Conservation (phyloP, 1,284 basidiomycete species). For the Cutaneotrichosporon dermatis region DNA sequence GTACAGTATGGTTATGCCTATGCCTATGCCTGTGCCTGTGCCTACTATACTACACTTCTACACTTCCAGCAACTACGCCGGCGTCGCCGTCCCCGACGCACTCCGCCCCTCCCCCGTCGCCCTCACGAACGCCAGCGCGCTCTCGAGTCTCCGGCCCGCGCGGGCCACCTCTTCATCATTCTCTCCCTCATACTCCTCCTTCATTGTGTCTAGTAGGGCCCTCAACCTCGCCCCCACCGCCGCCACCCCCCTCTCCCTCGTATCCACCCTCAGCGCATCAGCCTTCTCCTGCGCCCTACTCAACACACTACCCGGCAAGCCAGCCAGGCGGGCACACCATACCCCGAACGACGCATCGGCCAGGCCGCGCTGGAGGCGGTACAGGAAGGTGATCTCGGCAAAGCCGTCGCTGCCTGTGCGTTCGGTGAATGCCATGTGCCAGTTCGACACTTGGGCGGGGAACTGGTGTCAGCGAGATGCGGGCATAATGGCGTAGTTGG, state of each 20-base stretch:
- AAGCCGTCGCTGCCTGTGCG: conserved; percentile 59
- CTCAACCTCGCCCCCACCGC: conserved; percentile 7
- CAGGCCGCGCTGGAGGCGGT: conserved; percentile 65
- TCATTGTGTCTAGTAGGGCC: neutral
- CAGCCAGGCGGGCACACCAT: conserved; percentile 82
- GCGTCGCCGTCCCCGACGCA: neutral
- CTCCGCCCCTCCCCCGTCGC: neutral
- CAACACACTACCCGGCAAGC: conserved; percentile 68
- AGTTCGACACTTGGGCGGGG: conserved; percentile 56
- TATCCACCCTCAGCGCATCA: conserved; percentile 55
- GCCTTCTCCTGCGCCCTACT: conserved; percentile 58
- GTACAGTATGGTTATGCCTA: no score
- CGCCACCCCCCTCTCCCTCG: conserved; percentile 13
- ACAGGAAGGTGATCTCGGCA: conserved; percentile 78
- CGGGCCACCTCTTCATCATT: neutral
- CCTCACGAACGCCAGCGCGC: conserved; percentile 12
- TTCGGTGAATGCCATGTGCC: conserved; percentile 78
- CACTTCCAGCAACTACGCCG: neutral
- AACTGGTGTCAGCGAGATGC: conserved; percentile 13
- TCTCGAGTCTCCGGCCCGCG: conserved; percentile 9
- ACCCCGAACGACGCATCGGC: conserved; percentile 80
- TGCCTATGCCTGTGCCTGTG: no score
- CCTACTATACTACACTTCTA: no score
- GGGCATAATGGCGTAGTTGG: no score
- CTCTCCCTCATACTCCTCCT: no score